Conservation (phyloP, 1,284 basidiomycete genomes). For the Gomphus sp. region DNA sequence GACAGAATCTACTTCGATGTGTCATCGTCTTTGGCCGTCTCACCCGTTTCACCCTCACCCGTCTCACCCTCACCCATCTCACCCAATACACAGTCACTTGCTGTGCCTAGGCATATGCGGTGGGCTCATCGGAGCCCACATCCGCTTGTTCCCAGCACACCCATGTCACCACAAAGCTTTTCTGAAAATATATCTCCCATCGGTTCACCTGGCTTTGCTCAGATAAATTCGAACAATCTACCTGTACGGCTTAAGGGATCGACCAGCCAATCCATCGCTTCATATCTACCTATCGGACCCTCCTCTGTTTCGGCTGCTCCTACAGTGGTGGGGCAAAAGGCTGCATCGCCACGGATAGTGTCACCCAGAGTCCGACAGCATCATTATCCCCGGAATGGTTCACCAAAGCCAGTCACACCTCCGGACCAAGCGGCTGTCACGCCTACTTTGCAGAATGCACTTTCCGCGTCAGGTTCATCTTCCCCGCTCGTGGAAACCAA, state of each 20-base stretch:
- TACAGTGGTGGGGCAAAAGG: background rate
- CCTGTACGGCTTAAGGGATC: background rate
- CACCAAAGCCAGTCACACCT: background rate
- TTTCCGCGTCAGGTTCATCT: background rate
- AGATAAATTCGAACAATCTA: background rate
- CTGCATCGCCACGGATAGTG: background rate
- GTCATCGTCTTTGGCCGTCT: background rate
- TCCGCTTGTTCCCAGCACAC: slow-evolving; percentile 3
- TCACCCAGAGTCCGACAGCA: slow-evolving; percentile 4
- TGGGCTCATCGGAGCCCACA: background rate
- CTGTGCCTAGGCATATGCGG: slow-evolving; percentile 26
- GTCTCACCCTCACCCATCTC: background rate
- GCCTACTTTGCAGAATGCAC: background rate
- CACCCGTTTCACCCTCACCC: background rate
- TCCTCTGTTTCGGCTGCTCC: background rate
- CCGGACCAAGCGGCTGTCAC: background rate
- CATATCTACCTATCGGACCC: slow-evolving; percentile 7
- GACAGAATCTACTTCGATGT: slow-evolving; percentile 5
- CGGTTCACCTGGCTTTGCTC: background rate
- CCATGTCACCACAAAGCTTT: background rate
- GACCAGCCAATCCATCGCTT: background rate
- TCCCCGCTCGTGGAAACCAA: background rate
- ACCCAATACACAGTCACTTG: background rate
- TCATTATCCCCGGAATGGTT: slow-evolving; percentile 2
- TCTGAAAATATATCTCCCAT: background rate